These are phyloP conservation scores for Martiniozyma abietophila DNA, from an alignment of 805 yeast genomes.

Conservation along the genomic window DNA sequence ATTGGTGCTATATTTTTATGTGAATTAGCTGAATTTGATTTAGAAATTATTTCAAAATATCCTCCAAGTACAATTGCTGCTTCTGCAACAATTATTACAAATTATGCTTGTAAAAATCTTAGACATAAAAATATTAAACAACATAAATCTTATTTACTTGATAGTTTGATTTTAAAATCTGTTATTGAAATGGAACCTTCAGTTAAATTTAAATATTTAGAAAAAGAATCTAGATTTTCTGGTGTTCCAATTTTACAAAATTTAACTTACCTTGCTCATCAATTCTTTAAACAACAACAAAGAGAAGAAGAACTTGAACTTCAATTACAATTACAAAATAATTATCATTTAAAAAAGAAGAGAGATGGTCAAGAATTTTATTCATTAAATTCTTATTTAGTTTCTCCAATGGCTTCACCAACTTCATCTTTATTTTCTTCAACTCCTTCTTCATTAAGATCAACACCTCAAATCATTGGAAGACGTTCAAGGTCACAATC, in stretches of 20 bases:
- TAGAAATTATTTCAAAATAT: slow-evolving; percentile 44
- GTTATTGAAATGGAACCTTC: slow-evolving; percentile 19
- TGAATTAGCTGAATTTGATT: slow-evolving; percentile 57
- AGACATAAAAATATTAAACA: slow-evolving; percentile 24
- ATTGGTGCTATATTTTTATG: slow-evolving; percentile 53
- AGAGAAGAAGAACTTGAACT: slow-evolving; percentile 9
- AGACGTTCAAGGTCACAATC: slow-evolving; percentile 19
- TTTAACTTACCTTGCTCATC: slow-evolving; percentile 20
- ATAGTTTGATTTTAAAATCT: slow-evolving; percentile 19
- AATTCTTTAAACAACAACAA: slow-evolving; percentile 19
- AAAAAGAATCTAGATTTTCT: slow-evolving; percentile 10
- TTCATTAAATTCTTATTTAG: slow-evolving; percentile 15
- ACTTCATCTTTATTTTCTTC: slow-evolving; percentile 16
- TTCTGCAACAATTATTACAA: slow-evolving; percentile 40
- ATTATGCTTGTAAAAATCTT: slow-evolving; percentile 35
- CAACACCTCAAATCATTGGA: not conserved
- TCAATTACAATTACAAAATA: not conserved
- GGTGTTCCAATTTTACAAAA: slow-evolving; percentile 17
- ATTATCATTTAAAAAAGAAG: too few relatives aligned
- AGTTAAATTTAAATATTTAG: slow-evolving; percentile 20
- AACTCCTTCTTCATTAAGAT: slow-evolving; percentile 8
- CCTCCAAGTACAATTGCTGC: slow-evolving; percentile 38
- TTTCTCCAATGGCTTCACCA: slow-evolving; percentile 26
- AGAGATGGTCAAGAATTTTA: slow-evolving; percentile 7
- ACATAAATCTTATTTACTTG: slow-evolving; percentile 25